Percentiles rank a stretch among this genome's conserved stretches.
These are phyloP conservation scores for Aaosphaeria arxii DNA, from an alignment of 2,329 filamentous ascomycete species.

Conservation along the genomic window DNA sequence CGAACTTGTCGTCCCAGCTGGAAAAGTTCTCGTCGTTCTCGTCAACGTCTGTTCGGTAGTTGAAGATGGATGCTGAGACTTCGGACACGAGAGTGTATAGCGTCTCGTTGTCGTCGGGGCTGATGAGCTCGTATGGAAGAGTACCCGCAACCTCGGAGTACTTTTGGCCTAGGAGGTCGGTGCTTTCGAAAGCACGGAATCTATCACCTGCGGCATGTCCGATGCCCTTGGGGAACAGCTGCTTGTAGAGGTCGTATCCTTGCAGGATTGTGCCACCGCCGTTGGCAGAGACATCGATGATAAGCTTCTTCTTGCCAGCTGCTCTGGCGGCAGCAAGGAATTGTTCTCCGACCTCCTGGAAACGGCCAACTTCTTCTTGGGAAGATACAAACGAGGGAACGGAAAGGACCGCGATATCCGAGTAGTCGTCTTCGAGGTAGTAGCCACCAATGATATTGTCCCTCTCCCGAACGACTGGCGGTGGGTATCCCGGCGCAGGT, in stretches of 20 bases:
- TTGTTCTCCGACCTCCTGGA: constrained; percentile 41
- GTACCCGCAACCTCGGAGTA: constrained; percentile 31
- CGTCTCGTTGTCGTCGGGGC: constrained; percentile 35
- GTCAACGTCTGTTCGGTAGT: constrained; percentile 46
- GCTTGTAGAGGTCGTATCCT: constrained; percentile 62
- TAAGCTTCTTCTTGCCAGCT: constrained; percentile 57
- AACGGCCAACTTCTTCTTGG: constrained; percentile 27
- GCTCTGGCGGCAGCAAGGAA: constrained; percentile 44
- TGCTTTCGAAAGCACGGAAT: constrained; percentile 49
- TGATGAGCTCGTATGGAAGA: constrained; percentile 26
- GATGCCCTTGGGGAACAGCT: constrained; percentile 50
- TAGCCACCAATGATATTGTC: constrained; percentile 48
- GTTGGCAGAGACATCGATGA: constrained; percentile 59
- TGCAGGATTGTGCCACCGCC: constrained; percentile 58
- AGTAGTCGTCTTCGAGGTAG: constrained; percentile 44
- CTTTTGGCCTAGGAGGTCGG: constrained; percentile 44
- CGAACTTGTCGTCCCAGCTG: constrained; percentile 48
- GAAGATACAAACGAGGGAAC: constrained; percentile 42
- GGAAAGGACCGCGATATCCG: constrained; percentile 46
- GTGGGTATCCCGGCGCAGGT: constrained; percentile 44
- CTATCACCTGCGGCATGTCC: constrained; percentile 51
- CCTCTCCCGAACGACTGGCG: constrained; percentile 39
- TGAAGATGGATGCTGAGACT: constrained; percentile 43
- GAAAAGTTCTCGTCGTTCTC: constrained; percentile 50
- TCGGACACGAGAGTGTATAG: constrained; percentile 22